Conservation (phyloP, 2,329 filamentous ascomycete genomes). For the Epichloe sp. region DNA sequence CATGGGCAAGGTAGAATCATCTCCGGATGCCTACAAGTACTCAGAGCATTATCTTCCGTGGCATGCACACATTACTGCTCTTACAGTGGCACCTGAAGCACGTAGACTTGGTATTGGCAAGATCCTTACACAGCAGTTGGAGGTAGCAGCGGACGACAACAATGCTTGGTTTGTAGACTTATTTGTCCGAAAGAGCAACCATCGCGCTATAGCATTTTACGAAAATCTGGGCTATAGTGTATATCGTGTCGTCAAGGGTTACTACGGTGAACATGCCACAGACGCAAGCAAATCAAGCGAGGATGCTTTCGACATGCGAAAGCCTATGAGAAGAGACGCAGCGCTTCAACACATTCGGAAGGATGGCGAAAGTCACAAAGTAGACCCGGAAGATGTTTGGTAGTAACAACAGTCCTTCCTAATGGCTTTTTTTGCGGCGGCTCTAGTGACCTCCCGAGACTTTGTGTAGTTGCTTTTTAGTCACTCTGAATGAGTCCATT, state of each 20-base stretch:
- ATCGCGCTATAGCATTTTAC: constrained; percentile 78
- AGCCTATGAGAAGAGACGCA: constrained; percentile 71
- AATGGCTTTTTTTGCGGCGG: background rate
- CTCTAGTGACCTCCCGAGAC: background rate
- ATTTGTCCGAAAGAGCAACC: constrained; percentile 82
- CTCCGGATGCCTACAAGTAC: constrained; percentile 57
- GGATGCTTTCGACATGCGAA: constrained; percentile 96
- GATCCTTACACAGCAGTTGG: constrained; percentile 67
- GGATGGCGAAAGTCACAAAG: constrained; percentile 65
- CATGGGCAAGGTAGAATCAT: constrained; percentile 93
- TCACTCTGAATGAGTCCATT: background rate
- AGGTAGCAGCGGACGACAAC: constrained; percentile 67
- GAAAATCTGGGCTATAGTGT: constrained; percentile 85
- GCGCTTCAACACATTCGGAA: constrained; percentile 63
- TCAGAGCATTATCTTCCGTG: constrained; percentile 94
- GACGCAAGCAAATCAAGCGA: constrained; percentile 52
- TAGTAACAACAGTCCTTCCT: constrained; percentile 18
- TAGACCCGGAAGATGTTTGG: constrained; percentile 80
- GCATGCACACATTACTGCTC: constrained; percentile 94
- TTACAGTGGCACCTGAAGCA: constrained; percentile 81
- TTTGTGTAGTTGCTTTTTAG: background rate
- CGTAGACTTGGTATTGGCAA: constrained; percentile 79
- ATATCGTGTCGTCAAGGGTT: constrained; percentile 76
- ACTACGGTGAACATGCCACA: constrained; percentile 76
- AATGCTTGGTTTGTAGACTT: constrained; percentile 92